These are phyloP conservation scores for Botrytis sinoallii DNA, from an alignment of 2,329 filamentous ascomycete genomes.

Conservation along the genomic window DNA sequence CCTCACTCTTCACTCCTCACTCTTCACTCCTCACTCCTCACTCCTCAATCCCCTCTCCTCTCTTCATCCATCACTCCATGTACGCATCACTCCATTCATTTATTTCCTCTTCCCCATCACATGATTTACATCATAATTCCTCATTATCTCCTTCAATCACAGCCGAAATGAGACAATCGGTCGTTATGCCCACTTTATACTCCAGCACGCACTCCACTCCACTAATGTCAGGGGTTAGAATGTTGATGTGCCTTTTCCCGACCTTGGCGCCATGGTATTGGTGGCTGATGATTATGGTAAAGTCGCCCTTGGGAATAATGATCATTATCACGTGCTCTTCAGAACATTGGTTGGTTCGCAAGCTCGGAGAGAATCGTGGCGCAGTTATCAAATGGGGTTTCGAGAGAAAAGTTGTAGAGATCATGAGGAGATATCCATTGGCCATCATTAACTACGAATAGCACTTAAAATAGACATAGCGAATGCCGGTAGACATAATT, in stretches of 20 bases:
- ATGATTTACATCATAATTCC: neutral
- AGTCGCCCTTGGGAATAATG: neutral
- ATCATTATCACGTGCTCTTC: neutral
- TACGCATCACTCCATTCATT: neutral
- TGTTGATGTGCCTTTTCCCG: neutral
- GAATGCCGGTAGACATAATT: neutral
- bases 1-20: no score
- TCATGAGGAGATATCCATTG: neutral
- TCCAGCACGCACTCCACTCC: neutral
- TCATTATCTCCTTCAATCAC: neutral
- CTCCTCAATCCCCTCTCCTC: no score
- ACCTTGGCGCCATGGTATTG: neutral
- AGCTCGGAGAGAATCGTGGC: neutral
- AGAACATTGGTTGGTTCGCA: neutral
- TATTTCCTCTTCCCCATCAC: neutral
- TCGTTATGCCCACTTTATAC: neutral
- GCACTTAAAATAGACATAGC: neutral
- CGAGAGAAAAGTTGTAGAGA: neutral
- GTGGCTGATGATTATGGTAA: neutral
- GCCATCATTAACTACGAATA: neutral
- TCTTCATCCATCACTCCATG: neutral
- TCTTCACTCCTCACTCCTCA: neutral
- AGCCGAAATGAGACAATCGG: neutral
- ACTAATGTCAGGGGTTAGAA: neutral
- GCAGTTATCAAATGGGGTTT: neutral